These are phyloP conservation scores for Nakazawaea ambrosiae DNA, from an alignment of 805 yeast species.

Conservation along the genomic window DNA sequence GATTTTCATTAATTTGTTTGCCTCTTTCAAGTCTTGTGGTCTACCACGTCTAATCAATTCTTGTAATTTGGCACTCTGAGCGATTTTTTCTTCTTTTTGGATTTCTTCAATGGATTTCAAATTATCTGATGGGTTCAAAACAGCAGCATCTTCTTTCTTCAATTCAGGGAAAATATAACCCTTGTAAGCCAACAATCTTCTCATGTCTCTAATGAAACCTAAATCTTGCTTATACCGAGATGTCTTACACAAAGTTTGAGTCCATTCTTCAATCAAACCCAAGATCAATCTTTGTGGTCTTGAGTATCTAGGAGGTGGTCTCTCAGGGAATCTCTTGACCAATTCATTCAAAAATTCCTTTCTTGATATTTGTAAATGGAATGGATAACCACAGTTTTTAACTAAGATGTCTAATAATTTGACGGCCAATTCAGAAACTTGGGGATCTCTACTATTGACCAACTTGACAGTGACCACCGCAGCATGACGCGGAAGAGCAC, in stretches of 20 bases:
- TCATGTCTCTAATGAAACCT: constrained; percentile 93
- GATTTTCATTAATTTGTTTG: constrained; percentile 92
- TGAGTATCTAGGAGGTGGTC: constrained; percentile 82
- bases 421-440: constrained; percentile 75
- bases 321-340: constrained; percentile 89
- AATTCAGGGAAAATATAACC: constrained; percentile 94
- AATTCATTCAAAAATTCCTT: constrained; percentile 92
- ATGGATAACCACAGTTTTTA: constrained; percentile 96
- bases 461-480: constrained; percentile 78
- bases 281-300: constrained; percentile 78
- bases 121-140: constrained; percentile 81
- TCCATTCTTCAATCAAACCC: constrained; percentile 95
- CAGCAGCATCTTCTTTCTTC: constrained; percentile 86
- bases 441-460: constrained; percentile 77
- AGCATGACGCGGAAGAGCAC: constrained; percentile 86
- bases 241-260: constrained; percentile 86
- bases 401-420: constrained; percentile 76
- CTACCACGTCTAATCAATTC: constrained; percentile 92
- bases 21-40: constrained; percentile 93
- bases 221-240: constrained; percentile 87
- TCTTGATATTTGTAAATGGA: constrained; percentile 90
- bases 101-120: constrained; percentile 85
- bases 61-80: constrained; percentile 91
- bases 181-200: constrained; percentile 77
- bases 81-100: constrained; percentile 86